Evolutionary conservation across 1,284 basidiomycete species (phyloP).

Genomic region (Fomitopsis pinicola): DNA sequence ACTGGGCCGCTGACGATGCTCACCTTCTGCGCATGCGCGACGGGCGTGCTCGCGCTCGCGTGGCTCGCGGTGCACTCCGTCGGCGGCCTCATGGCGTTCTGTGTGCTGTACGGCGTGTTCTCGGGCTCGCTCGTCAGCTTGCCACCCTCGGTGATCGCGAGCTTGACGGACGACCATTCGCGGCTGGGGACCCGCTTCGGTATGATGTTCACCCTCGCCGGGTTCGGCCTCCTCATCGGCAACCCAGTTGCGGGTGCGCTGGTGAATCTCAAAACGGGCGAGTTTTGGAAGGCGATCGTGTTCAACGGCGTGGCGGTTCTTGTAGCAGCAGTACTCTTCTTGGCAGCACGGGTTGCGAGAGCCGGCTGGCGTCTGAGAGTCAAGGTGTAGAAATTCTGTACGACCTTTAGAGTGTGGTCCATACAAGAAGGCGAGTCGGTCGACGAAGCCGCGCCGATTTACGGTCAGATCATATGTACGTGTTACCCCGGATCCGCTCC

Average conservation of each 20-base stretch:
- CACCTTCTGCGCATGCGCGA: slow-evolving; percentile 5
- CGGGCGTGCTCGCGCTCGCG: slow-evolving; percentile 17
- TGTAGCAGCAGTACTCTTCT: background rate
- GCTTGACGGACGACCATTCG: slow-evolving; percentile 3
- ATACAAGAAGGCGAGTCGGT: too few species aligned
- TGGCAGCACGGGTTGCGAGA: background rate
- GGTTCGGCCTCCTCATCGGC: slow-evolving; percentile 9
- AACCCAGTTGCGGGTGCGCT: slow-evolving; percentile 9
- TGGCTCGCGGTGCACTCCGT: slow-evolving; percentile 16
- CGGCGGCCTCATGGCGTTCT: slow-evolving; percentile 16
- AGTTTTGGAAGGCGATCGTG: slow-evolving; percentile 6
- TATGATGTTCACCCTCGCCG: slow-evolving; percentile 8
- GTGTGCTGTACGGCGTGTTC: slow-evolving; percentile 24
- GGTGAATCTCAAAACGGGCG: slow-evolving; percentile 1
- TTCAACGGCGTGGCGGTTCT: slow-evolving; percentile 4
- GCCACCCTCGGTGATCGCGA: slow-evolving; percentile 2
- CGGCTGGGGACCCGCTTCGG: slow-evolving; percentile 7
- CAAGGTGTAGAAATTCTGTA: background rate
- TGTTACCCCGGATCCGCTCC: too few species aligned
- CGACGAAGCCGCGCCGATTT: too few species aligned
- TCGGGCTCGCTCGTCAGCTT: slow-evolving; percentile 14
- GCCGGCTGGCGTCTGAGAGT: background rate
- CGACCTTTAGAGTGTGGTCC: too few species aligned
- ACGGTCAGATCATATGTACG: too few species aligned
- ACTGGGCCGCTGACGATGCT: slow-evolving; percentile 20